These are phyloP conservation scores for Musa beccarii DNA, from an alignment of 176 grass and related monocot genomes.

Conservation along the genomic window DNA sequence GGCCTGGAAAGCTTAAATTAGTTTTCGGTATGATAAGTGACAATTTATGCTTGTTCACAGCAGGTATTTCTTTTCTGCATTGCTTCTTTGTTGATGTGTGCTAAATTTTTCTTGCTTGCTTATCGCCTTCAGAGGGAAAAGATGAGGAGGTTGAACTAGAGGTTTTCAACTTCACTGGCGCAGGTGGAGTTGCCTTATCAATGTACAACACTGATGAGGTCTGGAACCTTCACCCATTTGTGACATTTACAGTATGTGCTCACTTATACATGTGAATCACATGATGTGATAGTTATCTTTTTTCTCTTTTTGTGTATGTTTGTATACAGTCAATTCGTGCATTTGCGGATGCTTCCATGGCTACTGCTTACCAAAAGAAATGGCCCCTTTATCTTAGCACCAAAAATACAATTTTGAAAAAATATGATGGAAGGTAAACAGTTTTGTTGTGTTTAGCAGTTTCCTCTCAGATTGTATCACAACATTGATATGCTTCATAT, in stretches of 20 bases:
- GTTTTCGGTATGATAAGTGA: constrained; percentile 43
- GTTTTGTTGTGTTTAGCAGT: constrained; percentile 9
- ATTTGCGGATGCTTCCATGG: constrained; percentile 86
- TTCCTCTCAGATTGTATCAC: not conserved
- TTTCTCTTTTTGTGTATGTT: constrained; percentile 19
- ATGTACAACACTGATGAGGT: constrained; percentile 89
- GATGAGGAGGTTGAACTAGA: constrained; percentile 59
- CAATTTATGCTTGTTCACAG: not conserved
- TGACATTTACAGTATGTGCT: not conserved
- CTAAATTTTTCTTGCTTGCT: not conserved
- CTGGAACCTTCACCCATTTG: not conserved
- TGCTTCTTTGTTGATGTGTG: constrained; percentile 1
- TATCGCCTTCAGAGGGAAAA: constrained; percentile 38
- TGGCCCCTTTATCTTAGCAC: constrained; percentile 99
- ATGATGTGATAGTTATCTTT: constrained; percentile 1
- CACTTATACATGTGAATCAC: not conserved
- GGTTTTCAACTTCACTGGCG: constrained; percentile 61
- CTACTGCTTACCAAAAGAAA: constrained; percentile 74
- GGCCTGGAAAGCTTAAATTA: constrained; percentile 71
- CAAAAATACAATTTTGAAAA: constrained; percentile 95
- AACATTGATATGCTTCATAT: too few species aligned
- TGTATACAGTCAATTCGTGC: constrained; percentile 55
- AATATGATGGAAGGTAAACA: constrained; percentile 80
- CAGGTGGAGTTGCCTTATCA: constrained; percentile 62
- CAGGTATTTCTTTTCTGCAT: not conserved